These are phyloP conservation scores for Dothideomycetes sp. DNA, from an alignment of 2,329 filamentous ascomycete genomes.

Conservation along the genomic window DNA sequence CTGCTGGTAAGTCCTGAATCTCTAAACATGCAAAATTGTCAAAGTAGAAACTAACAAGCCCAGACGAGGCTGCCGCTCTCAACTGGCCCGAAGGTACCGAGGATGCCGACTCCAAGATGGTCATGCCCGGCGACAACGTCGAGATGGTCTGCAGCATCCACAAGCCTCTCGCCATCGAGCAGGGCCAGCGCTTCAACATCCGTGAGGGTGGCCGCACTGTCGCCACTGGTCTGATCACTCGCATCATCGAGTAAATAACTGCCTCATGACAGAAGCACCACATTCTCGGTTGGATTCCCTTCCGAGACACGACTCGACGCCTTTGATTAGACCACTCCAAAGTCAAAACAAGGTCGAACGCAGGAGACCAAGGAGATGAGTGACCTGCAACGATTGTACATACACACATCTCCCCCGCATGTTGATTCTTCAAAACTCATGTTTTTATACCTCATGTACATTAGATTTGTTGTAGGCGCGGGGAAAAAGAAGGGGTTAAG, in stretches of 20 bases:
- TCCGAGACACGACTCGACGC: too few species aligned
- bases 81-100: slow-evolving; percentile 77
- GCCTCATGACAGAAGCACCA: neutral
- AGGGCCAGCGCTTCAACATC: slow-evolving; percentile 93
- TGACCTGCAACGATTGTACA: too few species aligned
- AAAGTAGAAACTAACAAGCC: neutral
- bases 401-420: too few species aligned
- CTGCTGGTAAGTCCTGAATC: slow-evolving; percentile 60
- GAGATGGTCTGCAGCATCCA: slow-evolving; percentile 89
- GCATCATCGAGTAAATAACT: slow-evolving; percentile 23
- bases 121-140: slow-evolving; percentile 98
- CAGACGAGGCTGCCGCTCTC: slow-evolving; percentile 60
- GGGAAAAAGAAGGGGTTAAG: neutral
- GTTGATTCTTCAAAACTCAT: too few species aligned
- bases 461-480: neutral
- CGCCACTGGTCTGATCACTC: slow-evolving; percentile 28
- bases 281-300: neutral
- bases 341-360: too few species aligned
- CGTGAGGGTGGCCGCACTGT: slow-evolving; percentile 75
- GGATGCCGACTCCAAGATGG: slow-evolving; percentile 62
- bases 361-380: neutral
- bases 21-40: neutral
- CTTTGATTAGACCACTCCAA: too few species aligned
- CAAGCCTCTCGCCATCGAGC: slow-evolving; percentile 77
- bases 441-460: neutral